Evolutionary conservation across 2,329 filamentous ascomycete species (phyloP).

Genomic region (Fusarium anthophilum): DNA sequence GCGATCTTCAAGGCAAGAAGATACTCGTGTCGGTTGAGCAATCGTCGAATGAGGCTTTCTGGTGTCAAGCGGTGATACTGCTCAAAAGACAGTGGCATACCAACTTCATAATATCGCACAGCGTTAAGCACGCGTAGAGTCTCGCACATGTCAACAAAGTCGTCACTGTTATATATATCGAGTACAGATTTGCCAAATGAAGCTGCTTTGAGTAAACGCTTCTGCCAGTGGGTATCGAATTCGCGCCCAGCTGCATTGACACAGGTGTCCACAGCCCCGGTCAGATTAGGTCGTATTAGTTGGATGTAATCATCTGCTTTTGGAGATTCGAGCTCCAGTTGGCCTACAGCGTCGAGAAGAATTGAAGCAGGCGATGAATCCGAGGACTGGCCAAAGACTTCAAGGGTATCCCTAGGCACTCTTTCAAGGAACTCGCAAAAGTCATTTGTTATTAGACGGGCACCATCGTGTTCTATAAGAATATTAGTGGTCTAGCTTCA

Average conservation of each 20-base stretch:
- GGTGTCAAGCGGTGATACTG: slow-evolving; percentile 92
- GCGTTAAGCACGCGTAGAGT: slow-evolving; percentile 92
- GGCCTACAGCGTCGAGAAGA: slow-evolving; percentile 89
- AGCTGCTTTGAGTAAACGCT: slow-evolving; percentile 92
- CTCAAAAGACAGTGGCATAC: slow-evolving; percentile 89
- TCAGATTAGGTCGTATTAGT: slow-evolving; percentile 85
- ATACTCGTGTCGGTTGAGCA: slow-evolving; percentile 91
- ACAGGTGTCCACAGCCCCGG: slow-evolving; percentile 93
- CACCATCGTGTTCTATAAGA: slow-evolving; percentile 75
- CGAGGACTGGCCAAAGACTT: slow-evolving; percentile 89
- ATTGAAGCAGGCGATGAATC: slow-evolving; percentile 91
- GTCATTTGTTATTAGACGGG: slow-evolving; percentile 88
- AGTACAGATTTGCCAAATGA: slow-evolving; percentile 98
- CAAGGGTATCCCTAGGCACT: slow-evolving; percentile 84
- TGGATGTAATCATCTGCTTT: slow-evolving; percentile 99
- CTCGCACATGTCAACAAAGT: slow-evolving; percentile 99
- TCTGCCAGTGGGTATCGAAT: slow-evolving; percentile 91
- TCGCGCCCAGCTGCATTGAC: slow-evolving; percentile 94
- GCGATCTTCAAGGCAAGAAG: slow-evolving; percentile 89
- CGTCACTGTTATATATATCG: slow-evolving; percentile 96
- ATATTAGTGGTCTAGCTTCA: slow-evolving; percentile 7
- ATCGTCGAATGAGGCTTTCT: slow-evolving; percentile 83
- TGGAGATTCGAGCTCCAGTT: slow-evolving; percentile 91
- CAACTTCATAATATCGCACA: slow-evolving; percentile 89
- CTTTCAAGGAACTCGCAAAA: slow-evolving; percentile 98